Base-by-base conservation (phyloP, 768 basidiomycete species). In the Mycena vitilis region DNA sequence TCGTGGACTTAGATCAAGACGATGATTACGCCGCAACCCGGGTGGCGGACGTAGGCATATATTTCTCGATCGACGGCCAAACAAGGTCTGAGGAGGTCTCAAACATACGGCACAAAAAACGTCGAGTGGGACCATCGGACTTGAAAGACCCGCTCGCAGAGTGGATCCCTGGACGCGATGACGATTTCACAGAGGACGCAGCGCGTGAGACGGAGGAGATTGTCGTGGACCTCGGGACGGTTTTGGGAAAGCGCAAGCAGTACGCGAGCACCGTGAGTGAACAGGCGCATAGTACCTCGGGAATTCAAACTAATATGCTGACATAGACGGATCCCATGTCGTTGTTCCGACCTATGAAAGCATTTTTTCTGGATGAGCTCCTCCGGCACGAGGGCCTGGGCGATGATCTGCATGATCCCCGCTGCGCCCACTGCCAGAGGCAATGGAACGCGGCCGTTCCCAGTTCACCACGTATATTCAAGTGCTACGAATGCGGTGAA, bases 361-460 rank as follows among this genome's bases (percentile, higher is more conserved):
- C 30, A 1, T 20, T 44, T 7, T 66, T 66, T 42, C 37, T 60
- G 36, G 58, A 59, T n/a, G 65, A 67, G 40, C 3, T 62, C 4
- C 15, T 61, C 2, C 59, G 66, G 1, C 66, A 67, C 20, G 60
- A 61, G 18, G 66, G 60, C 1, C n/a, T 62, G 15, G 66, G 53
- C 7, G 44, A 67, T 20, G 51, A 55, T 4, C 5, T 40, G 1
- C 16, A n/a, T 0, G 12, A 54, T 38, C 66, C 60, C 0, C 37
- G 11, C 0, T 68, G 66, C 47, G 66, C 54, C 2, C 53, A 25
- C 34, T 68, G 66, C 20, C 1, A 40, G 11, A 40, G 15, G 7
- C 4, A 5, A n/a, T 11, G 2, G 7, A 3, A 15, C 12, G 20
- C 40, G 10, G 40, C 2, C 2, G 36, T 37, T 38, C 20, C 23